A percentile compares a stretch with the other conserved stretches of the same genome.
Conservation (phyloP, 176 grass and related monocot species). For the Echinochloa phyllopogon region DNA sequence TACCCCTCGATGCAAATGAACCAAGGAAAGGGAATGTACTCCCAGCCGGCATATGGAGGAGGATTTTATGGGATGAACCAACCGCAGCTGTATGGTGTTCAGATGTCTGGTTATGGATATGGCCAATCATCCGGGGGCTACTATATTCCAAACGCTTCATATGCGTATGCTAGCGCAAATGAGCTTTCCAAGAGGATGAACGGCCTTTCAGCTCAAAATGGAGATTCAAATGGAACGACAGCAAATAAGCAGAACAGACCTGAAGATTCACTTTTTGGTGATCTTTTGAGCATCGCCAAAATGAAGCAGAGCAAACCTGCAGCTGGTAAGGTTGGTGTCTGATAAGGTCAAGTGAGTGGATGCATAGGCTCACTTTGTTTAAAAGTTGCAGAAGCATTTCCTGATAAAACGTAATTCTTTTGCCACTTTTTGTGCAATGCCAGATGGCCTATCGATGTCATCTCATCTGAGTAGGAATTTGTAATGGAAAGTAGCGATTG, state of each 20-base stretch:
- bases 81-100: conserved; percentile 63
- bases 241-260: conserved; percentile 55
- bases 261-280: conserved; percentile 79
- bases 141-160: conserved; percentile 52
- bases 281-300: conserved; percentile 89
- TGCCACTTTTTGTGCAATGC: conserved; percentile 38
- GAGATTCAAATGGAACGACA: conserved; percentile 24
- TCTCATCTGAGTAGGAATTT: conserved; percentile 26
- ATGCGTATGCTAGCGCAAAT: conserved; percentile 65
- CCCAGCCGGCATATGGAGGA: conserved; percentile 46
- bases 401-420: conserved; percentile 33
- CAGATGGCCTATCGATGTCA: conserved; percentile 34
- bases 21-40: conserved; percentile 53
- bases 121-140: conserved; percentile 55
- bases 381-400: conserved; percentile 8
- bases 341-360: conserved; percentile 36
- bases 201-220: conserved; percentile 58
- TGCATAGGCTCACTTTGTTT: conserved; percentile 31
- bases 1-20: conserved; percentile 50
- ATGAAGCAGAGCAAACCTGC: conserved; percentile 79
- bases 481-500: conserved; percentile 26
- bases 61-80: conserved; percentile 53
- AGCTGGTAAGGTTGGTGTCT: conserved; percentile 55
- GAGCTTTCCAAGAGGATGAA: conserved; percentile 80
- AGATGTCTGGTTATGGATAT: conserved; percentile 57